Evolutionary conservation across 2,329 filamentous ascomycete species (phyloP).

Genomic region (Xylariomycetidae sp.): DNA sequence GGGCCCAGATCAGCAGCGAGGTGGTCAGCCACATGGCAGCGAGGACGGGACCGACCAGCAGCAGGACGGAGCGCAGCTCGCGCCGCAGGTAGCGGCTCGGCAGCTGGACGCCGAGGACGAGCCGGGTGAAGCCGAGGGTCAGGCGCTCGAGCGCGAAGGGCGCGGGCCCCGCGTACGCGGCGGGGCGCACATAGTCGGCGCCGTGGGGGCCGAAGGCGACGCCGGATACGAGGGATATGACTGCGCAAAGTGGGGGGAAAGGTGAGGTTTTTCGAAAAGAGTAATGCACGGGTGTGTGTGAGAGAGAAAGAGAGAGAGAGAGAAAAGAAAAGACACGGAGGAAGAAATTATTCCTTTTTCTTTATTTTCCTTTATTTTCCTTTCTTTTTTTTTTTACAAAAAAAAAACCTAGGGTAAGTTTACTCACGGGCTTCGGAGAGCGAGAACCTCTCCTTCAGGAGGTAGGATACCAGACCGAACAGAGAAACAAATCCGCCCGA

Average conservation of each 20-base stretch:
- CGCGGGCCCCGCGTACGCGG: neutral
- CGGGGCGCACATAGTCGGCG: slow-evolving; percentile 1
- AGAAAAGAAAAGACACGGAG: too few species aligned
- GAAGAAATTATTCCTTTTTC: too few species aligned
- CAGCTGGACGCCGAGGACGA: slow-evolving; percentile 67
- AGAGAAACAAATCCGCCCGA: slow-evolving; percentile 65
- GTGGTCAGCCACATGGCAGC: slow-evolving; percentile 61
- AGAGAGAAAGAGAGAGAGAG: too few species aligned
- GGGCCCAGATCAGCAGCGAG: slow-evolving; percentile 34
- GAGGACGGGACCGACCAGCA: slow-evolving; percentile 65
- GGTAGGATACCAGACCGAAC: slow-evolving; percentile 62
- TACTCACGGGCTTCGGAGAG: slow-evolving; percentile 62
- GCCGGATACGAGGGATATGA: slow-evolving; percentile 3
- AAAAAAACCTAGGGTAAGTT: neutral
- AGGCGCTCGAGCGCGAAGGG: neutral
- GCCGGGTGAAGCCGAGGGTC: slow-evolving; percentile 57
- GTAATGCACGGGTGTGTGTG: neutral
- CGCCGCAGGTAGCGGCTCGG: slow-evolving; percentile 37
- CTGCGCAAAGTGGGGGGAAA: neutral
- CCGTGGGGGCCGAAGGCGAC: slow-evolving; percentile 4
- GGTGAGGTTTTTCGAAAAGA: neutral
- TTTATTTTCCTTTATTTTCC: neutral
- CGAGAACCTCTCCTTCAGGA: slow-evolving; percentile 67
- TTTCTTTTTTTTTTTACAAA: neutral
- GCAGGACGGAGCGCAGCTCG: slow-evolving; percentile 33